Evolutionary conservation across 495 filamentous ascomycete species (phyloP), one percentile per base, ranked within the genome.

Genomic region (Penicillium herquei): DNA sequence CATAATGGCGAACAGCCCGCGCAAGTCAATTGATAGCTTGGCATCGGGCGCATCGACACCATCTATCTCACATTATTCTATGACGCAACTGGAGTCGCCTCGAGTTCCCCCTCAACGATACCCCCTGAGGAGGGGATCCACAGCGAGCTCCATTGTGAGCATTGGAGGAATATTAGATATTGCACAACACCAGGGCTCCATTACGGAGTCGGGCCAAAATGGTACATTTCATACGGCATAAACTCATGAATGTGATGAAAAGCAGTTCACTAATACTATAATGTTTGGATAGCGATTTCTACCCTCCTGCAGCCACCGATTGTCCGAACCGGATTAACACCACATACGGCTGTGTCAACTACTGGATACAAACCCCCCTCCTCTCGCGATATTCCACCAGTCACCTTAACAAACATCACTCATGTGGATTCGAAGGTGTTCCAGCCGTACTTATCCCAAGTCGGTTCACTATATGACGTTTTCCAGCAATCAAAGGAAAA

Each of bases 381-480:
- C n/a, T 77, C 92, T 7, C 84, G 83, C 72, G 94, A 99, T 68
- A 99, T 99, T 45, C 92, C 94, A 0, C 93, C 94, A 0, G 94
- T 99, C 7, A 88, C 90, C 0, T 77, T 99, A 51, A 92, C 93
- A 6, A 96, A 95, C 53, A 92, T 98, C 48, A 83, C 87, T 1
- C 88, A 88, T 60, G 80, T 98, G 33, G 90, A 97, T 13, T 65
- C 83, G 0, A 82, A 86, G 52, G 85, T 84, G 17, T 98, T 99
- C 70, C 84, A 84, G 40, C 78, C 87, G 2, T 99, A 98, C 66
- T 74, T 99, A 3, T 78, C 85, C 34, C 87, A 94, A 67, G 87
- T 94, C 18, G 89, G 90, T 9, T 80, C 85, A 3, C 64, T 95
- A 32, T 94, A 92, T 62, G 90, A 96, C 66, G 87, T 89, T 14